Evolutionary conservation across 352 stramenopile species (phyloP).

Genomic region (Elongisporangium anandrum): DNA sequence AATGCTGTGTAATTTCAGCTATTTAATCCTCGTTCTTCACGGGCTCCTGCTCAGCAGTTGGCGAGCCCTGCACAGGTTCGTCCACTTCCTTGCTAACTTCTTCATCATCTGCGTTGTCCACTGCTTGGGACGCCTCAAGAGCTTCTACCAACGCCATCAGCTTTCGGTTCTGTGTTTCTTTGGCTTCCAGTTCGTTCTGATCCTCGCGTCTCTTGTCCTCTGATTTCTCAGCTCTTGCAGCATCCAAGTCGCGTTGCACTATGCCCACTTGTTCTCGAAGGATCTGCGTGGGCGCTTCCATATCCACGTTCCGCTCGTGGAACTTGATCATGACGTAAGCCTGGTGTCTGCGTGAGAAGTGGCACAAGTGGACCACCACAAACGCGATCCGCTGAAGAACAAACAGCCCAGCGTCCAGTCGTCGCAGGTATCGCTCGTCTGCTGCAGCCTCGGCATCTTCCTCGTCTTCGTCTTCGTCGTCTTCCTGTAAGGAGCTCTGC

Average conservation of each 20-base stretch:
- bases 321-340: conserved; percentile 77
- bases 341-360: conserved; percentile 54
- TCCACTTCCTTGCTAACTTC: background rate
- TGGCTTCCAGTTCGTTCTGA: conserved; percentile 16
- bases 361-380: conserved; percentile 55
- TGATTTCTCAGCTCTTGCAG: background rate
- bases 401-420: conserved; percentile 75
- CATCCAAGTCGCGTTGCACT: conserved; percentile 12
- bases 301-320: conserved; percentile 62
- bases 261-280: conserved; percentile 51
- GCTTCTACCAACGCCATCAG: conserved; percentile 31
- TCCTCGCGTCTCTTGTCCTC: too few relatives aligned
- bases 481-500: conserved; percentile 14
- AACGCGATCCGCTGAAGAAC: conserved; percentile 68
- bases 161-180: conserved; percentile 28
- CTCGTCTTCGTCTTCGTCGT: conserved; percentile 20
- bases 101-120: conserved; percentile 1
- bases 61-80: background rate
- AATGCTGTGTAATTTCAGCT: background rate
- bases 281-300: conserved; percentile 31
- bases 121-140: conserved; percentile 15
- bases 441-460: conserved; percentile 36
- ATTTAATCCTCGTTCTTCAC: conserved; percentile 1
- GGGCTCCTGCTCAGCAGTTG: background rate
- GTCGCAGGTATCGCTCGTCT: conserved; percentile 52